Percentiles rank a stretch among this genome's conserved stretches.
Evolutionary conservation across 345 rosid species (phyloP).

Genomic region (Melastoma malabathricum): DNA sequence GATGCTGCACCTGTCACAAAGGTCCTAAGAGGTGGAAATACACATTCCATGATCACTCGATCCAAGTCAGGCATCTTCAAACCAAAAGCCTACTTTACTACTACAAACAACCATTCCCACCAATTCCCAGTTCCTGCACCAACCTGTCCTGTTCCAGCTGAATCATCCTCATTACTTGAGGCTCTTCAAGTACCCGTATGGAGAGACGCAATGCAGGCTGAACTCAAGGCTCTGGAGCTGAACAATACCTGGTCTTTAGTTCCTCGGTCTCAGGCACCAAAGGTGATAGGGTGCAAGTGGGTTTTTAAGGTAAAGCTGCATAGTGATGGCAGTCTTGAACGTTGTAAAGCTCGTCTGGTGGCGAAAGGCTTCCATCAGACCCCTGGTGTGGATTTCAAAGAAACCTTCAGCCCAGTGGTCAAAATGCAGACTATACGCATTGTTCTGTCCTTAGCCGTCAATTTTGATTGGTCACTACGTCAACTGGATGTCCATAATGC

Average conservation of each 20-base stretch:
- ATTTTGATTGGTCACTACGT: no score
- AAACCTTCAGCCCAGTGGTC: neutral
- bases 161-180: no score
- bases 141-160: no score
- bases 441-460: neutral
- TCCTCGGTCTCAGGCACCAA: neutral
- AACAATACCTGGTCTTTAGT: neutral
- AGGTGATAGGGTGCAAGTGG: constrained; percentile 1
- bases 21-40: no score
- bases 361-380: neutral
- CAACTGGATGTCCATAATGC: no score
- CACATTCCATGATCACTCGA: no score
- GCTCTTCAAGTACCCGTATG: neutral
- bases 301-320: neutral
- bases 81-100: no score
- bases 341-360: neutral
- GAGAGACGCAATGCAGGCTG: neutral
- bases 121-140: no score
- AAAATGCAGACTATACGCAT: neutral
- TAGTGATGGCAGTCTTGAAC: neutral
- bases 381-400: neutral
- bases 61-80: no score
- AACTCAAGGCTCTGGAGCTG: neutral
- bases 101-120: no score
- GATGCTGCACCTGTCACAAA: no score